Evolutionary conservation across 192 early-diverging fungal species (phyloP).

Genomic region (Coemansia sp.): DNA sequence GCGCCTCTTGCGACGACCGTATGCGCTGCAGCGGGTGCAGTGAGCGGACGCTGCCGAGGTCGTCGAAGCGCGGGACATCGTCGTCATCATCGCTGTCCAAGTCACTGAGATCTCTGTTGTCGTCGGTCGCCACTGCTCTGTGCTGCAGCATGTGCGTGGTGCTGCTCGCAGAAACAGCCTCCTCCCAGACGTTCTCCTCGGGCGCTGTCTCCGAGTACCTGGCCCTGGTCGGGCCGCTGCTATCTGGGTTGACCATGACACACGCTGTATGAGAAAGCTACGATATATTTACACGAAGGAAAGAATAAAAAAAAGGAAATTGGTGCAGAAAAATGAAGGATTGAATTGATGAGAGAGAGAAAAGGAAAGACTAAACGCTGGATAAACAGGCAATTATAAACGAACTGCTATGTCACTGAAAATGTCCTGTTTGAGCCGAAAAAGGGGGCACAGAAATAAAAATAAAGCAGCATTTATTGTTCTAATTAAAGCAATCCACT

Average conservation of each 20-base stretch:
- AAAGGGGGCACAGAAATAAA: not conserved
- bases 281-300: too few relatives aligned
- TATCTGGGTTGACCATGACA: not conserved
- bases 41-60: conserved; percentile 15
- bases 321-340: not conserved
- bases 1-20: conserved; percentile 40
- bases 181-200: conserved; percentile 6
- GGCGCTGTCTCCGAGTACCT: not conserved
- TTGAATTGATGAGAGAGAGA: not conserved
- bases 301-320: too few relatives aligned
- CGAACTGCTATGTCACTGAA: too few relatives aligned
- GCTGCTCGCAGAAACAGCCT: not conserved
- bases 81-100: conserved; percentile 9
- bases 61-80: conserved; percentile 25
- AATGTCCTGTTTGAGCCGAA: too few relatives aligned
- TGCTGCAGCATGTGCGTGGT: not conserved
- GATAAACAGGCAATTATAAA: not conserved
- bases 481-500: too few relatives aligned
- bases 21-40: conserved; percentile 32
- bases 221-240: not conserved
- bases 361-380: not conserved
- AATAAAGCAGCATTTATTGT: not conserved
- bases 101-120: not conserved
- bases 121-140: not conserved
- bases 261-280: too few relatives aligned